phyloP scores from a whole-genome alignment of 768 basidiomycete species.

The Calocera cornea region DNA sequence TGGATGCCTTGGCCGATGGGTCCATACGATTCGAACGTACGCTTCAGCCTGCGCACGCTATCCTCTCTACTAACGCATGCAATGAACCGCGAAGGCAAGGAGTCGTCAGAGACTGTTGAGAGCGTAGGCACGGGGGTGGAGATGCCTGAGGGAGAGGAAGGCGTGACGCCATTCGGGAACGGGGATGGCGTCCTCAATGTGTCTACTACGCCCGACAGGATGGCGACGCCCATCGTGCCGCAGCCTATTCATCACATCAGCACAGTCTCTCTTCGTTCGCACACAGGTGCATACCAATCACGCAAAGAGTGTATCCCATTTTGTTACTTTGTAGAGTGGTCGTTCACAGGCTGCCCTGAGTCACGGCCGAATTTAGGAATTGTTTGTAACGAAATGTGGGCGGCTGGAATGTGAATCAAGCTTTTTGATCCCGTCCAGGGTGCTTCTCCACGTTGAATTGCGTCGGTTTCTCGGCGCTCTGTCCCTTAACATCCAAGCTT shows the following conservation, averaged over 20 bases:
- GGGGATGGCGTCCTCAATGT: conserved; percentile 46
- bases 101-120: conserved; percentile 37
- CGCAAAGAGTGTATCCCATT: conserved; percentile 90
- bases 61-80: conserved; percentile 76
- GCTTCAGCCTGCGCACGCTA: conserved; percentile 51
- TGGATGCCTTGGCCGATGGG: conserved; percentile 53
- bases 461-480: not conserved
- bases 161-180: conserved; percentile 48
- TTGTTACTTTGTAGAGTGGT: conserved; percentile 4
- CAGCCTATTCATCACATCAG: conserved; percentile 48
- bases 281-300: conserved; percentile 43
- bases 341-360: too few species aligned
- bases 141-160: conserved; percentile 67
- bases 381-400: not conserved
- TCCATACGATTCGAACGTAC: conserved; percentile 46
- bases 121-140: conserved; percentile 20
- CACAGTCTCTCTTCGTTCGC: conserved; percentile 9
- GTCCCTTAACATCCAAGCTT: not conserved
- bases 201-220: conserved; percentile 82
- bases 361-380: not conserved
- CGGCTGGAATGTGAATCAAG: not conserved
- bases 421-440: not conserved
- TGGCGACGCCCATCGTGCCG: conserved; percentile 95
- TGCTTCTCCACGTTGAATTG: not conserved
- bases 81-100: conserved; percentile 64